Conservation (phyloP, 2,329 filamentous ascomycete genomes). For the Tolypocladium endophyticum region DNA sequence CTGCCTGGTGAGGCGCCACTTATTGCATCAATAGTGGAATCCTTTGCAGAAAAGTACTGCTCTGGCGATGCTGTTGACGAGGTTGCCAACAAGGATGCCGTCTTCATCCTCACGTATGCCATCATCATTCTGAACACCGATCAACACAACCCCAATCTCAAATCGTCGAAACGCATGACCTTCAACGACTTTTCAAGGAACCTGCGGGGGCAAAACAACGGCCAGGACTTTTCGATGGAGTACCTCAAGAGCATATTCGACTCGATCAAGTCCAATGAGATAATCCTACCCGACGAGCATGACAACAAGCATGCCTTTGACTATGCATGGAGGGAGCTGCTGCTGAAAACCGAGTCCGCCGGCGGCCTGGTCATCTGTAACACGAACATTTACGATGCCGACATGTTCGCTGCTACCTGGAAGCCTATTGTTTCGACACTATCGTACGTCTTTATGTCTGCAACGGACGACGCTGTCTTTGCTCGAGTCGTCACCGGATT, state of each 20-base stretch:
- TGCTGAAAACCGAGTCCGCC: slow-evolving; percentile 72
- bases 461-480: slow-evolving; percentile 92
- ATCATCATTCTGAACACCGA: slow-evolving; percentile 98
- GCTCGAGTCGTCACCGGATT: slow-evolving; percentile 89
- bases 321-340: slow-evolving; percentile 91
- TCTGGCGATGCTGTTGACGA: slow-evolving; percentile 57
- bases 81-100: slow-evolving; percentile 75
- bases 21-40: slow-evolving; percentile 84
- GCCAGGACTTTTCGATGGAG: slow-evolving; percentile 71
- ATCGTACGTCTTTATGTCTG: slow-evolving; percentile 98
- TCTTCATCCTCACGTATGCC: slow-evolving; percentile 86
- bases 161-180: slow-evolving; percentile 70
- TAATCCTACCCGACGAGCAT: slow-evolving; percentile 93
- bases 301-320: slow-evolving; percentile 95
- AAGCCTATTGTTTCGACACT: slow-evolving; percentile 87
- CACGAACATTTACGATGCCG: slow-evolving; percentile 90
- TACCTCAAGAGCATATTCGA: slow-evolving; percentile 83
- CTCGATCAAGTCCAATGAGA: slow-evolving; percentile 86
- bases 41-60: slow-evolving; percentile 80
- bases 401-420: slow-evolving; percentile 97
- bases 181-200: slow-evolving; percentile 76
- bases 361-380: slow-evolving; percentile 68
- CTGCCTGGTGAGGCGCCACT: slow-evolving; percentile 86
- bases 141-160: slow-evolving; percentile 88
- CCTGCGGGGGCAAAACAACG: slow-evolving; percentile 79